These are phyloP conservation scores for Rhododendron vialii DNA, from an alignment of 148 eudicot species.

Conservation along the genomic window DNA sequence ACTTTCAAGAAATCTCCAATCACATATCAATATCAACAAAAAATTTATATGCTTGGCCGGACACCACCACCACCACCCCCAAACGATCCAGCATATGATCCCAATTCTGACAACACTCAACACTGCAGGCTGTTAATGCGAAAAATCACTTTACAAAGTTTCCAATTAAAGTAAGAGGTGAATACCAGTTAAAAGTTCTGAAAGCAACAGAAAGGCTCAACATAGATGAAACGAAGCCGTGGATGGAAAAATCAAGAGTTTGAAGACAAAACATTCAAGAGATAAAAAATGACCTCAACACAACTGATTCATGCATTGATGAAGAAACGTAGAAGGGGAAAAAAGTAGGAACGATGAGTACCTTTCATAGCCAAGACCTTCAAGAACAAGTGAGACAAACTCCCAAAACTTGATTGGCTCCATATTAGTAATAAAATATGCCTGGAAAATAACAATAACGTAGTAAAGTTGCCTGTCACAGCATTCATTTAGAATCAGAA, in stretches of 20 bases:
- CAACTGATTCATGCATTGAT: neutral
- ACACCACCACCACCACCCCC: neutral
- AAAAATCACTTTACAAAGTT: neutral
- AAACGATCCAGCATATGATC: neutral
- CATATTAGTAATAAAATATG: conserved; percentile 88
- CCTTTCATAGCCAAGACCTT: conserved; percentile 97
- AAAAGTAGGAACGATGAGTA: conserved; percentile 19
- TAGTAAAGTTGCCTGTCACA: neutral
- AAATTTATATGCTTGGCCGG: neutral
- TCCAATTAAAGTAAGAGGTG: neutral
- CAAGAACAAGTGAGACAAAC: conserved; percentile 85
- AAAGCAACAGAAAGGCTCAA: conserved; percentile 7
- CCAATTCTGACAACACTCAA: neutral
- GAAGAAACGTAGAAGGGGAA: neutral
- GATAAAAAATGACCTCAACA: neutral
- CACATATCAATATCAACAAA: neutral
- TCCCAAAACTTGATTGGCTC: conserved; percentile 96
- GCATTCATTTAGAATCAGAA: neutral
- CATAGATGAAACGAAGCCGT: neutral
- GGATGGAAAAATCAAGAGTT: neutral
- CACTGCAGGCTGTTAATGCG: neutral
- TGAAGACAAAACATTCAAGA: neutral
- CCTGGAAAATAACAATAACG: conserved; percentile 41
- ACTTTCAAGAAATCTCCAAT: neutral
- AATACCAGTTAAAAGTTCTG: neutral